phyloP scores from a whole-genome alignment of 352 stramenopile species.

The Pythium pyrilobum region DNA sequence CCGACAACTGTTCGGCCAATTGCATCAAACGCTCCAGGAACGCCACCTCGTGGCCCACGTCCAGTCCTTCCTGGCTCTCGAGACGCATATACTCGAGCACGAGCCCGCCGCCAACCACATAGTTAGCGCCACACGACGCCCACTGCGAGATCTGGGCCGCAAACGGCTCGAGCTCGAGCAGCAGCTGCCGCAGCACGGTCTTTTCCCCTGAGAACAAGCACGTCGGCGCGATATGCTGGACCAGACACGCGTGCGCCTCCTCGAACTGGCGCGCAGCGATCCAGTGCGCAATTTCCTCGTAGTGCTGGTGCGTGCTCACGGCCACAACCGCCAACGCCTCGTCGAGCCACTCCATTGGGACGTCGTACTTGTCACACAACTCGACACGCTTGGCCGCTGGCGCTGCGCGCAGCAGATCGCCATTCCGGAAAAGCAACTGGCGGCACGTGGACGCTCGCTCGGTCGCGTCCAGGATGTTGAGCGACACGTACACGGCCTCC shows the following conservation, averaged over 20 bases:
- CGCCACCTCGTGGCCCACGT: conserved; percentile 44
- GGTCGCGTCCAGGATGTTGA: conserved; percentile 56
- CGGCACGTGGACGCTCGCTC: conserved; percentile 59
- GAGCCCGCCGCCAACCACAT: conserved; percentile 51
- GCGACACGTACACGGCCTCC: conserved; percentile 70
- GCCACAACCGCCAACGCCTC: conserved; percentile 59
- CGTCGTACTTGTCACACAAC: conserved; percentile 37
- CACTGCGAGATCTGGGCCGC: conserved; percentile 54
- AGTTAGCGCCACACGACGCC: conserved; percentile 40
- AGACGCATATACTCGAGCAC: conserved; percentile 68
- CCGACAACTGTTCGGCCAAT: conserved; percentile 47
- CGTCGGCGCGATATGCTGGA: conserved; percentile 47
- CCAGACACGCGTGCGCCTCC: conserved; percentile 54
- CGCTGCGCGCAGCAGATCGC: conserved; percentile 32
- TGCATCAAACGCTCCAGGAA: conserved; percentile 57
- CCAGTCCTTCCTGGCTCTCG: conserved; percentile 51
- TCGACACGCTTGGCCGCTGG: conserved; percentile 30
- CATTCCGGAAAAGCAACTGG: conserved; percentile 61
- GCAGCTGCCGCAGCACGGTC: conserved; percentile 39
- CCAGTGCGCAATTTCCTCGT: conserved; percentile 72
- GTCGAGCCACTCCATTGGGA: conserved; percentile 65
- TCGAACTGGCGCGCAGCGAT: conserved; percentile 56
- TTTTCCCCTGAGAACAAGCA: conserved; percentile 70
- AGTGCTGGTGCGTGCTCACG: conserved; percentile 37
- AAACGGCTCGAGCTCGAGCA: conserved; percentile 54